Conservation (phyloP, 805 yeast genomes). For the Starmerella davenportii region DNA sequence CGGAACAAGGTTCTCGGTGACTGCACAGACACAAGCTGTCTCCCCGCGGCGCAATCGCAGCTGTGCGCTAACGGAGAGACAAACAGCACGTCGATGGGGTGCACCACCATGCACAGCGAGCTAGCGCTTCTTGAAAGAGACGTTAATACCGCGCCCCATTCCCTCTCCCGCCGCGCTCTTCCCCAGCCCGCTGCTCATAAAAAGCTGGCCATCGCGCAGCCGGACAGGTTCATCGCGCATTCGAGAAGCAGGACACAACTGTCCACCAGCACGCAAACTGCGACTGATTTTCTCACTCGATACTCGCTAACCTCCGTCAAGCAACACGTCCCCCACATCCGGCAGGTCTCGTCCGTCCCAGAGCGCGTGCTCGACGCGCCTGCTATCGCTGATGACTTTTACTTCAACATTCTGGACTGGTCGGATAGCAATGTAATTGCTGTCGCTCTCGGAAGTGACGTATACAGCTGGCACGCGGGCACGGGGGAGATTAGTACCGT, state of each 20-base stretch:
- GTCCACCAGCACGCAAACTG: background rate
- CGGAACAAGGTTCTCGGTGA: background rate
- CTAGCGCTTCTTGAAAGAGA: background rate
- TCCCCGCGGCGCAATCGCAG: background rate
- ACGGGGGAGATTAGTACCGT: slow-evolving; percentile 61
- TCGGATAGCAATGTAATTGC: slow-evolving; percentile 53
- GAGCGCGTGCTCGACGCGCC: slow-evolving; percentile 93
- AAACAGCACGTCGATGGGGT: background rate
- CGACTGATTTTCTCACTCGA: slow-evolving; percentile 8
- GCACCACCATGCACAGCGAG: background rate
- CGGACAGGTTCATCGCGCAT: background rate
- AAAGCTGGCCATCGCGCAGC: background rate
- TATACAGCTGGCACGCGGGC: slow-evolving; percentile 84
- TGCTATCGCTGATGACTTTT: slow-evolving; percentile 81
- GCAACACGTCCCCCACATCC: slow-evolving; percentile 20
- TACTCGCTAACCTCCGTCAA: slow-evolving; percentile 16
- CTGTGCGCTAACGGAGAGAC: background rate
- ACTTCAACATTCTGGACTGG: slow-evolving; percentile 76
- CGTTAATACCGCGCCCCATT: background rate
- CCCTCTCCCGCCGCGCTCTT: no score
- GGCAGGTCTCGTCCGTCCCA: slow-evolving; percentile 72
- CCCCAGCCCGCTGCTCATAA: no score
- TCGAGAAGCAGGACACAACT: background rate
- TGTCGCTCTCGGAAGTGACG: slow-evolving; percentile 65
- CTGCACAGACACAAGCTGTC: background rate